Percentiles rank a stretch among this genome's conserved stretches.
Conservation (phyloP, 1,284 basidiomycete species). For the Apiotrichum siamense region DNA sequence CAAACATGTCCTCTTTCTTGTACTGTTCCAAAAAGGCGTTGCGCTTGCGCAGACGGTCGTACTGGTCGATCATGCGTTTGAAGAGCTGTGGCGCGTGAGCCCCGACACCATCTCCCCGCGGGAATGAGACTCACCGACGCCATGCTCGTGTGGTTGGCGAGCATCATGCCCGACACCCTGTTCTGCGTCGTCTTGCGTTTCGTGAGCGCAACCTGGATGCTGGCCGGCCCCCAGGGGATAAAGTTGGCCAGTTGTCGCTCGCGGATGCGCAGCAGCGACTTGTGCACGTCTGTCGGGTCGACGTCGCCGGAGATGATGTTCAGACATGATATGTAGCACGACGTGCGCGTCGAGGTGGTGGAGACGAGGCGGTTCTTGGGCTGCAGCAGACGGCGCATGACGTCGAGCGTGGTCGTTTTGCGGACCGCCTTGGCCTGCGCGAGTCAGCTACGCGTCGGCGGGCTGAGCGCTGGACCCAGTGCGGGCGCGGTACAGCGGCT, state of each 20-base stretch:
- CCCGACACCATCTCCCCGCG: too few species aligned
- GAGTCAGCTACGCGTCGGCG: too few species aligned
- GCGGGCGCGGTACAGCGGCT: too few species aligned
- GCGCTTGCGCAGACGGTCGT: conserved; percentile 76
- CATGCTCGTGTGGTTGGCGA: conserved; percentile 97
- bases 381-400: conserved; percentile 94
- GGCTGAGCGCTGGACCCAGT: too few species aligned
- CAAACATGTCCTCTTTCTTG: conserved; percentile 92
- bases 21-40: conserved; percentile 98
- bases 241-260: conserved; percentile 96
- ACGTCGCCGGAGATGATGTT: conserved; percentile 99
- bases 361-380: conserved; percentile 99
- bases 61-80: conserved; percentile 93
- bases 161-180: conserved; percentile 94
- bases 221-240: conserved; percentile 98
- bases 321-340: conserved; percentile 95
- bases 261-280: conserved; percentile 90
- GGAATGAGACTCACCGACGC: conserved; percentile 71
- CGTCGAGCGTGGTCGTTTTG: conserved; percentile 91
- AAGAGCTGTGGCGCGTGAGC: too few species aligned
- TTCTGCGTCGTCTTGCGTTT: conserved; percentile 87
- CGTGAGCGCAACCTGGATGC: conserved; percentile 94
- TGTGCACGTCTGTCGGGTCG: conserved; percentile 96
- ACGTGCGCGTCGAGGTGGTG: conserved; percentile 82
- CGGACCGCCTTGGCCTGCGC: conserved; percentile 78